phyloP scores from a whole-genome alignment of 345 rosid species.

The Cardamine resedifolia region DNA sequence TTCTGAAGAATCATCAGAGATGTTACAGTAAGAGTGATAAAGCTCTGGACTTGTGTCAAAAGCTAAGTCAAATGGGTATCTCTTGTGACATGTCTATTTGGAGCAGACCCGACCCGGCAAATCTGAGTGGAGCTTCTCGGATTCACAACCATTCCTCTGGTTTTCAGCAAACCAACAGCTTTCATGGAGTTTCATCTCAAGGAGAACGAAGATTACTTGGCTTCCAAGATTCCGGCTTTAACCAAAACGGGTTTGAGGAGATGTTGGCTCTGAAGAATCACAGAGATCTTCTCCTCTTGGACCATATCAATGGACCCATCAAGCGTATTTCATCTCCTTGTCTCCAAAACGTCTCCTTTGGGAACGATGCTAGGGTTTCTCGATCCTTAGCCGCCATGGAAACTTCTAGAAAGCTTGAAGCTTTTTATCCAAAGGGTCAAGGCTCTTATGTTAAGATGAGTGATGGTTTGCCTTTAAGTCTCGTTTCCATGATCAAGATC shows the following conservation, averaged over 20 bases:
- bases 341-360: not conserved
- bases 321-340: constrained; percentile 20
- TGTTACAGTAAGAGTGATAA: constrained; percentile 21
- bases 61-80: constrained; percentile 47
- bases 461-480: constrained; percentile 21
- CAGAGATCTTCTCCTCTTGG: constrained; percentile 35
- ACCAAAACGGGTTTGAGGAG: constrained; percentile 38
- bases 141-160: constrained; percentile 15
- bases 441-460: constrained; percentile 3
- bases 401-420: constrained; percentile 9
- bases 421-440: constrained; percentile 25
- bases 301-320: constrained; percentile 38
- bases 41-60: constrained; percentile 43
- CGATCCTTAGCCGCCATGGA: constrained; percentile 33
- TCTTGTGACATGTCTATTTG: constrained; percentile 37
- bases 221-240: constrained; percentile 32
- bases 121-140: constrained; percentile 29
- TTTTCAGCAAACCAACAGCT: constrained; percentile 22
- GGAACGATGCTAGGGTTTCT: constrained; percentile 32
- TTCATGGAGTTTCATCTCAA: constrained; percentile 15
- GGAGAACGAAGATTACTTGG: constrained; percentile 37
- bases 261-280: constrained; percentile 26
- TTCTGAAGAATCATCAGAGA: constrained; percentile 32
- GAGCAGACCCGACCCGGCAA: constrained; percentile 35
- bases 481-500: constrained; percentile 42